A percentile compares a stretch with the other conserved stretches of the same genome.
Conservation (phyloP, 805 yeast species). For the Kregervanrija fluxuum region DNA sequence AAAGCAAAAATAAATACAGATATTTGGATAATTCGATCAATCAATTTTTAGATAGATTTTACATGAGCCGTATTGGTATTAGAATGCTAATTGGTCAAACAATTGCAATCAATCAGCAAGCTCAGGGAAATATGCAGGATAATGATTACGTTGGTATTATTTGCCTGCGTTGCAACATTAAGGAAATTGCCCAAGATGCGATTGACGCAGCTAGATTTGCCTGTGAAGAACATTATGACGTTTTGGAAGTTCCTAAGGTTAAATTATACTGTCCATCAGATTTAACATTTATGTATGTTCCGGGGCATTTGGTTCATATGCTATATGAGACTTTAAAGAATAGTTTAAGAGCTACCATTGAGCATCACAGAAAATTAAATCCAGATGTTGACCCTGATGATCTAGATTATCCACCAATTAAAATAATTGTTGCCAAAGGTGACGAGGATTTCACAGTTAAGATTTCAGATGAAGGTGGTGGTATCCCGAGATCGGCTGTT, state of each 20-base stretch:
- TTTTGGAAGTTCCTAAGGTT: slow-evolving; percentile 80
- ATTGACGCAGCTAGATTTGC: slow-evolving; percentile 85
- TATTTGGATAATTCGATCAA: slow-evolving; percentile 69
- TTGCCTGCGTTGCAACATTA: slow-evolving; percentile 76
- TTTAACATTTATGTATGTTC: slow-evolving; percentile 82
- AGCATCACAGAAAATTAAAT: slow-evolving; percentile 56
- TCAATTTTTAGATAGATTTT: slow-evolving; percentile 75
- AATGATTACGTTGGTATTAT: slow-evolving; percentile 83
- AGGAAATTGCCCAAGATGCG: slow-evolving; percentile 80
- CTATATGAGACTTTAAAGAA: slow-evolving; percentile 82
- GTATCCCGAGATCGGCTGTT: slow-evolving; percentile 76
- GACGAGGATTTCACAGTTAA: slow-evolving; percentile 86
- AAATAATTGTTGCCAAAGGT: slow-evolving; percentile 83
- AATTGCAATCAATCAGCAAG: slow-evolving; percentile 49
- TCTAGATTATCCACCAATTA: slow-evolving; percentile 72
- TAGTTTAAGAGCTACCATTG: slow-evolving; percentile 84
- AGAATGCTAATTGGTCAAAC: slow-evolving; percentile 95
- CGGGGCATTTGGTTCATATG: slow-evolving; percentile 90
- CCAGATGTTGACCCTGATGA: slow-evolving; percentile 48
- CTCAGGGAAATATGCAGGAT: slow-evolving; percentile 32
- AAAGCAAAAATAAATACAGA: slow-evolving; percentile 37
- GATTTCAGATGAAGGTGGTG: slow-evolving; percentile 91
- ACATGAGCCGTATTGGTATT: slow-evolving; percentile 87
- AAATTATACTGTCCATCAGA: slow-evolving; percentile 70
- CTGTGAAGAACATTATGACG: slow-evolving; percentile 85